Evolutionary conservation across 2,329 filamentous ascomycete genomes (phyloP).

Genomic region (Penicillium nordicum): DNA sequence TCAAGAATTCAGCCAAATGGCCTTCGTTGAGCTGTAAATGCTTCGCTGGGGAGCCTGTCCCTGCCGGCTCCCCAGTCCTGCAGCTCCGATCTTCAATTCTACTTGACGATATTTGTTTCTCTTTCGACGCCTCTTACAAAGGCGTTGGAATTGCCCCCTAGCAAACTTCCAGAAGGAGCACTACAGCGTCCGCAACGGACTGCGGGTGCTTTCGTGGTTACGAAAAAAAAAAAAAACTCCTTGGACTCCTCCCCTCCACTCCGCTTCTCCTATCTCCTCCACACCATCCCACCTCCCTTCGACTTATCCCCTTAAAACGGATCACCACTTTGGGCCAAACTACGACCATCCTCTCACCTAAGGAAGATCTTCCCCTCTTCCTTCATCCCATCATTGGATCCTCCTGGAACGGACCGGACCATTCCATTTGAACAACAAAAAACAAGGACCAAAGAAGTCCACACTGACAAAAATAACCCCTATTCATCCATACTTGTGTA

Average conservation of each 20-base stretch:
- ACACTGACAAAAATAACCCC: background rate
- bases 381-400: background rate
- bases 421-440: background rate
- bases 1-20: conserved; percentile 68
- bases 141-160: conserved; percentile 61
- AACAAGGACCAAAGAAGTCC: conserved; percentile 1
- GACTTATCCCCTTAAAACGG: background rate
- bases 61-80: conserved; percentile 70
- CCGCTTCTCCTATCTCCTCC: conserved; percentile 15
- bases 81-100: conserved; percentile 70
- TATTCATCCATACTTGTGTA: background rate
- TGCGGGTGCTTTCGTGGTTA: conserved; percentile 36
- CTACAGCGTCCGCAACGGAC: conserved; percentile 35
- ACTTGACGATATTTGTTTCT: conserved; percentile 55
- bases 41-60: conserved; percentile 68
- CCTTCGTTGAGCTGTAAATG: conserved; percentile 89
- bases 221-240: conserved; percentile 12
- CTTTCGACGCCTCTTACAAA: conserved; percentile 44
- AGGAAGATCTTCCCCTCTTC: background rate
- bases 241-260: conserved; percentile 14
- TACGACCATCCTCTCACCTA: background rate
- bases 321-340: background rate
- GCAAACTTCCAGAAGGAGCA: conserved; percentile 40
- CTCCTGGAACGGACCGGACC: background rate
- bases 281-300: conserved; percentile 14